Evolutionary conservation across 2,329 filamentous ascomycete genomes (phyloP), one percentile per base, ranked within the genome.

Genomic region (Fusarium nisikadoi): DNA sequence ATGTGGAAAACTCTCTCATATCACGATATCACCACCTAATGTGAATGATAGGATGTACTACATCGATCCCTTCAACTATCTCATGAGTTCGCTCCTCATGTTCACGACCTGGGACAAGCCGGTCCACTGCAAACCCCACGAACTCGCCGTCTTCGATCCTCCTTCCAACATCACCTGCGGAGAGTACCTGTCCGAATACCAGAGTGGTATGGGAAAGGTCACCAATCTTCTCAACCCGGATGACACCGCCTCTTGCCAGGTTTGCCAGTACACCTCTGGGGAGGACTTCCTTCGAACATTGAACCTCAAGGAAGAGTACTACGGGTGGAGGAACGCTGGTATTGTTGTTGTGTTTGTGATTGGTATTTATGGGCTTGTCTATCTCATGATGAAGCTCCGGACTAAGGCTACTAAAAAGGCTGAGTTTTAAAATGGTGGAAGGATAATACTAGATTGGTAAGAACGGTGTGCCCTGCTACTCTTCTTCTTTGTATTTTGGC

Each of bases 311-410:
- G 84, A 89, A 4, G 89, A 92, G 69, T 88, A 85, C 68, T 89
- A 89, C 72, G 90, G 90, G 0, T 93, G 91, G 91, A 84, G 91
- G 46, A 85, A 93, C 78, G 88, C 88, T 0, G 91, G 77, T 0
- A 89, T 92, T 55, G 84, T 87, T 8, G 86, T 86, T 2, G 80
- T 89, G 8, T 91, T 91, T 71, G 86, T 82, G 2, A 61, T 88
- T 45, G 86, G 84, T 50, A 86, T 85, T 3, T 92, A 91, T 52
- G 77, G 77, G 0, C 52, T 86, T 58, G 84, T 86, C 7, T 85
- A 81, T 61, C 67, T 72, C 6, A 76, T 86, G 65, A 86, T 86
- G 84, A 86, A 85, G 78, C 78, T 86, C 27, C 77, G 84, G 33
- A 86, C 83, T 19, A 86, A 85, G 78, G 80, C 81, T 5, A 84